These are phyloP conservation scores for Ophiostoma australiae DNA, from an alignment of 2,329 filamentous ascomycete species.

Conservation along the genomic window DNA sequence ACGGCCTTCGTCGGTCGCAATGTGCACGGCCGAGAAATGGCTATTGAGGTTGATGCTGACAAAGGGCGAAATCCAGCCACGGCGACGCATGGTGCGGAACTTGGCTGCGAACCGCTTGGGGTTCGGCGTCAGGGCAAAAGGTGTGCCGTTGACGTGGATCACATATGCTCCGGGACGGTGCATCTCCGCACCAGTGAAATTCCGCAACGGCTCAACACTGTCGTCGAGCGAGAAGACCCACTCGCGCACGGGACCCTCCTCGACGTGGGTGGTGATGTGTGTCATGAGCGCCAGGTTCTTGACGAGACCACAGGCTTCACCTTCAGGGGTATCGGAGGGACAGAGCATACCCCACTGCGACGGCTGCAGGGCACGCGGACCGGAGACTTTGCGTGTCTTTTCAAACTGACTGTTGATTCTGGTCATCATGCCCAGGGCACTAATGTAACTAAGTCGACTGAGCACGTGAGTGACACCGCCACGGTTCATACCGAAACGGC, in stretches of 20 bases:
- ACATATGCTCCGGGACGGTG: constrained; percentile 80
- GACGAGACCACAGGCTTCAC: constrained; percentile 94
- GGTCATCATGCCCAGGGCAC: constrained; percentile 98
- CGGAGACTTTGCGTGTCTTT: constrained; percentile 94
- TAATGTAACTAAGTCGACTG: constrained; percentile 92
- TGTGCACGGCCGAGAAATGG: constrained; percentile 85
- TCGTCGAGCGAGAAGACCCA: constrained; percentile 83
- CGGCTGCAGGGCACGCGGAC: constrained; percentile 89
- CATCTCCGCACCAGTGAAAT: constrained; percentile 72
- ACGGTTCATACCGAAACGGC: constrained; percentile 97
- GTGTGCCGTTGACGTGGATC: constrained; percentile 93
- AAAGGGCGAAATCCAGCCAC: constrained; percentile 90
- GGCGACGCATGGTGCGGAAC: constrained; percentile 81
- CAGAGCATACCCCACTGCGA: constrained; percentile 99
- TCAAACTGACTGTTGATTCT: constrained; percentile 97
- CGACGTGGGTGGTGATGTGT: constrained; percentile 94
- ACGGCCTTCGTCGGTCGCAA: constrained; percentile 93
- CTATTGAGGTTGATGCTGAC: constrained; percentile 95
- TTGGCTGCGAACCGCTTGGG: constrained; percentile 80
- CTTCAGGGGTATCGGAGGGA: constrained; percentile 94
- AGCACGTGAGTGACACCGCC: constrained; percentile 95
- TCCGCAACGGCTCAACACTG: constrained; percentile 70
- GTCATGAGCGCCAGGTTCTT: constrained; percentile 99
- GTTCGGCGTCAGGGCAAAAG: constrained; percentile 77
- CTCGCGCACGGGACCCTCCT: constrained; percentile 82